Evolutionary conservation across 768 basidiomycete species (phyloP).

Genomic region (Collybia sordida): DNA sequence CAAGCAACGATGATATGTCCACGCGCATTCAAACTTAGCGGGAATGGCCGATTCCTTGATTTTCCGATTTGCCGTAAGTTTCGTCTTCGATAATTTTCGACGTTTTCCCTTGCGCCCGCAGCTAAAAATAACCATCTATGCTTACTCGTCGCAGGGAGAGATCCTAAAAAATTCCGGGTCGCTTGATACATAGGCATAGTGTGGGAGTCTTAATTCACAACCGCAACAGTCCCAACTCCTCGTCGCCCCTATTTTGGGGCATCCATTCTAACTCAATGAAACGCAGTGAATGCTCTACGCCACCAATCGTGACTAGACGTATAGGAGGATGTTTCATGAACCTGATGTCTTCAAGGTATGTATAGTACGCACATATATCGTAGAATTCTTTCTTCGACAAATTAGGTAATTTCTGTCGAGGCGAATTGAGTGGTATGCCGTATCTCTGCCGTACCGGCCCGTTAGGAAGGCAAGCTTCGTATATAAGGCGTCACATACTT

Average conservation of each 20-base stretch:
- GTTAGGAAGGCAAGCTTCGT: background rate
- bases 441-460: slow-evolving; percentile 24
- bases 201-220: too few species aligned
- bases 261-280: slow-evolving; percentile 33
- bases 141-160: background rate
- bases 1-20: too few species aligned
- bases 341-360: background rate
- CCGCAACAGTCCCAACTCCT: too few species aligned
- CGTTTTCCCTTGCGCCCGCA: background rate
- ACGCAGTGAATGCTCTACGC: slow-evolving; percentile 30
- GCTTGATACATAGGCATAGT: too few species aligned
- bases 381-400: slow-evolving; percentile 38
- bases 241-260: background rate
- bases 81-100: too few species aligned
- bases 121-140: background rate
- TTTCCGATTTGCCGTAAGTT: background rate
- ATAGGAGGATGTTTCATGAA: slow-evolving; percentile 2
- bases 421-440: slow-evolving; percentile 28
- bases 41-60: background rate
- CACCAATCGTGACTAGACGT: slow-evolving; percentile 30
- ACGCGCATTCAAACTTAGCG: too few species aligned
- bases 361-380: slow-evolving; percentile 29
- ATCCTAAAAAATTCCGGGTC: too few species aligned
- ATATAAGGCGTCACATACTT: slow-evolving; percentile 19
- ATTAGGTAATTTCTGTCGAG: slow-evolving; percentile 30